phyloP scores from a whole-genome alignment of 495 filamentous ascomycete species.

The Delitschia confertaspora region DNA sequence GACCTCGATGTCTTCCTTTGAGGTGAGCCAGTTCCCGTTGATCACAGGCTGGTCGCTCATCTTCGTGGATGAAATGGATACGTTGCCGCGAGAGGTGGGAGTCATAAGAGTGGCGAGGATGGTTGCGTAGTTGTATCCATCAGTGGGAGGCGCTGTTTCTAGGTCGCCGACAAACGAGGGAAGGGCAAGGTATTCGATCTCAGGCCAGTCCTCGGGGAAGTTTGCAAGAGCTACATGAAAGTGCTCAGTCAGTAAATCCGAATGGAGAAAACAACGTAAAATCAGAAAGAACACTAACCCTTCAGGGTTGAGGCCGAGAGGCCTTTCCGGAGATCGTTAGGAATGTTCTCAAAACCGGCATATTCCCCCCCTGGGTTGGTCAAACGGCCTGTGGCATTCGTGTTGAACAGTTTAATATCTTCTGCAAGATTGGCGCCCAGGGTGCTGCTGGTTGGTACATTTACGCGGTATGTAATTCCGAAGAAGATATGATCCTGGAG shows the following conservation, averaged over 20 bases:
- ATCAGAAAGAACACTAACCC: slow-evolving; percentile 13
- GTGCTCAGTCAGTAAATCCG: slow-evolving; percentile 18
- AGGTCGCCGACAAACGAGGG: slow-evolving; percentile 27
- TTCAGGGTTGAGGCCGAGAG: slow-evolving; percentile 2
- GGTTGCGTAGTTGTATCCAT: slow-evolving; percentile 34
- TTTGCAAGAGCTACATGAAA: slow-evolving; percentile 29
- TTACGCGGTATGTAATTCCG: slow-evolving; percentile 13
- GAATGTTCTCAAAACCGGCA: background rate
- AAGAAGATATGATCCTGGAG: slow-evolving; percentile 28
- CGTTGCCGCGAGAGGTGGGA: slow-evolving; percentile 45
- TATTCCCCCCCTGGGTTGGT: slow-evolving; percentile 17
- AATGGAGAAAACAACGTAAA: slow-evolving; percentile 22
- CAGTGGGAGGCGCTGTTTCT: too few relatives aligned
- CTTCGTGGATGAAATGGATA: slow-evolving; percentile 41
- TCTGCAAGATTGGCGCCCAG: background rate
- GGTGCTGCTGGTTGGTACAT: background rate
- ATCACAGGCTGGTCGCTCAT: slow-evolving; percentile 44
- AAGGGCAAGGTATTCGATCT: slow-evolving; percentile 42
- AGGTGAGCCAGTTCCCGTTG: slow-evolving; percentile 46
- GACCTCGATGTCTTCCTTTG: slow-evolving; percentile 47
- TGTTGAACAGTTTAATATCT: slow-evolving; percentile 5
- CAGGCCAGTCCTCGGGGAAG: slow-evolving; percentile 51
- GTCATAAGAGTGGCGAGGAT: slow-evolving; percentile 38
- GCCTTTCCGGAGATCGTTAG: slow-evolving; percentile 1
- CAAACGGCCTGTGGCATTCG: slow-evolving; percentile 6